phyloP scores from a whole-genome alignment of 306 rosid species.

The Lathyrus sativus region DNA sequence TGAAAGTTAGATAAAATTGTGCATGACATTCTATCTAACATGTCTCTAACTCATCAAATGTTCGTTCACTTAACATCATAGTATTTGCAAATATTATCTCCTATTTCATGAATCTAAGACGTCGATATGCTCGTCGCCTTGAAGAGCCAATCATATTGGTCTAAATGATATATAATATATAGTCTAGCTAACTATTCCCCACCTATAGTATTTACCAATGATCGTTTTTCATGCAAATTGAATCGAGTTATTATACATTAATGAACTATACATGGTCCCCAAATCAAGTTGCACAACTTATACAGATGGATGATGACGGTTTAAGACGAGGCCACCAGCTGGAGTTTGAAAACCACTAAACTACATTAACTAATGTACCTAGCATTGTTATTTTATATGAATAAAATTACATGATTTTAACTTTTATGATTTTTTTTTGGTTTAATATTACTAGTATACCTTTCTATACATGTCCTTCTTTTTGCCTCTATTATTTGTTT shows the following conservation, averaged over 20 bases:
- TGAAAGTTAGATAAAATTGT: too few species aligned
- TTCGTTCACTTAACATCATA: too few species aligned
- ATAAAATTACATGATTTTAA: background rate
- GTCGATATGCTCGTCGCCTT: too few species aligned
- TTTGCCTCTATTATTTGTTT: background rate
- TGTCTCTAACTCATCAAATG: too few species aligned
- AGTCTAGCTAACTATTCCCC: too few species aligned
- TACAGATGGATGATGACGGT: background rate
- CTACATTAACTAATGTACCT: background rate
- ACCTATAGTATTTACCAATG: too few species aligned
- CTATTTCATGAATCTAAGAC: too few species aligned
- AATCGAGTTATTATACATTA: background rate
- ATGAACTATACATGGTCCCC: background rate
- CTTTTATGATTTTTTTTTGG: background rate
- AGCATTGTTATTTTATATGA: background rate
- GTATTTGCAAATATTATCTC: too few species aligned
- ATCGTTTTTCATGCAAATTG: background rate
- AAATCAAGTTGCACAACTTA: background rate
- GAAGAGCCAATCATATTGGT: too few species aligned
- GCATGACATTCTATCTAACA: too few species aligned
- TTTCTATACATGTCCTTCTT: background rate
- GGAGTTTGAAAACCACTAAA: background rate
- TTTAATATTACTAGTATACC: too few species aligned
- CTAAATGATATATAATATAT: too few species aligned
- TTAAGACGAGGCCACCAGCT: conserved; percentile 1